Percentiles rank a stretch among this genome's conserved stretches.
Evolutionary conservation across 164 flowering plant species (phyloP).

Genomic region (Echeveria elegans): DNA sequence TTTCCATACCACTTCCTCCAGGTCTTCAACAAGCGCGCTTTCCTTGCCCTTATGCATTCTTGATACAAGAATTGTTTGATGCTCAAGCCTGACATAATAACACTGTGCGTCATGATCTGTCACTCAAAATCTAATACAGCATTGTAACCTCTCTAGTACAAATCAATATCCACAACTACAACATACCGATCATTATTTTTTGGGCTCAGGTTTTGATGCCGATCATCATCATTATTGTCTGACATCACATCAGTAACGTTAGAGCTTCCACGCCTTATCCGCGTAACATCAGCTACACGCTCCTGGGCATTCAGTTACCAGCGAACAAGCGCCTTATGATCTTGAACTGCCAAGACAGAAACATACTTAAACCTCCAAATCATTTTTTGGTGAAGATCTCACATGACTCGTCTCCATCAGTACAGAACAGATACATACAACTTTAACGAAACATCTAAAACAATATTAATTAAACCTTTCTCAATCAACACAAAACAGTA

Average conservation of each 20-base stretch:
- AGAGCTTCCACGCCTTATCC: background rate
- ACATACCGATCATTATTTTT: background rate
- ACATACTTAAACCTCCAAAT: background rate
- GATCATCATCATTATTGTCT: background rate
- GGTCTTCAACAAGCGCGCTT: constrained; percentile 27
- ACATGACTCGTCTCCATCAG: too few species aligned
- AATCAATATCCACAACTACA: background rate
- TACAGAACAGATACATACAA: too few species aligned
- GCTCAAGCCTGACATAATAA: constrained; percentile 22
- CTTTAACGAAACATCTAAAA: background rate
- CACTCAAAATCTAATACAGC: background rate
- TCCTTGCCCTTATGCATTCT: constrained; percentile 26
- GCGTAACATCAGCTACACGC: background rate
- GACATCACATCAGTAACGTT: constrained; percentile 3
- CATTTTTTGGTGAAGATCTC: background rate
- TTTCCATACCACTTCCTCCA: constrained; percentile 51
- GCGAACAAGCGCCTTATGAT: background rate
- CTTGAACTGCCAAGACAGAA: background rate
- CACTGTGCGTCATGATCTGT: background rate
- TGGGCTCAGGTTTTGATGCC: background rate
- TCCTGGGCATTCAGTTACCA: background rate
- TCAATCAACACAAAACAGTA: too few species aligned
- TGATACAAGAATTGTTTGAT: constrained; percentile 22
- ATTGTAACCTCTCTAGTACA: background rate
- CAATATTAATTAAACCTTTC: too few species aligned